phyloP scores from a whole-genome alignment of 192 early-diverging fungal genomes.

The Linnemannia elongata region DNA sequence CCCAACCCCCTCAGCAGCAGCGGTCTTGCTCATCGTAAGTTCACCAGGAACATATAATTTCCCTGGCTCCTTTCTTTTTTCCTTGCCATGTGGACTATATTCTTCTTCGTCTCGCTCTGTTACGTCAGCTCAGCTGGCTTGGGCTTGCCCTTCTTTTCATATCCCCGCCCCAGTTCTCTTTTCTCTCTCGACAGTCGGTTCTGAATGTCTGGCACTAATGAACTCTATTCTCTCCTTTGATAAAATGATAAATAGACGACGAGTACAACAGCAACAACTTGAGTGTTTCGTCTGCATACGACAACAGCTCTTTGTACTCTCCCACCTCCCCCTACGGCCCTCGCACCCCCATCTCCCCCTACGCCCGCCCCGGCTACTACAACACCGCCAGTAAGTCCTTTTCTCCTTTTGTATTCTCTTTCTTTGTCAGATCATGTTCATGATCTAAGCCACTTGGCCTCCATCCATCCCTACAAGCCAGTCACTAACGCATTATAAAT shows the following conservation, averaged over 20 bases:
- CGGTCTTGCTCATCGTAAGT: conserved; percentile 32
- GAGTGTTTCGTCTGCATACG: conserved; percentile 9
- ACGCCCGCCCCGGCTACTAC: conserved; percentile 43
- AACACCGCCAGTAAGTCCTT: conserved; percentile 34
- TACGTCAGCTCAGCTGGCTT: conserved; percentile 4
- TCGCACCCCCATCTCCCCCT: conserved; percentile 35
- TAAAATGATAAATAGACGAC: conserved; percentile 23
- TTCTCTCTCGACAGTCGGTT: neutral
- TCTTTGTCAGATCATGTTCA: neutral
- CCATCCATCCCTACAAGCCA: neutral
- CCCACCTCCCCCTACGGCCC: conserved; percentile 39
- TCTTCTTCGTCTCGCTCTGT: neutral
- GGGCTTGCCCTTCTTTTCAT: neutral
- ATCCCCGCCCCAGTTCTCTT: neutral
- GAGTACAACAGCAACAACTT: conserved; percentile 27
- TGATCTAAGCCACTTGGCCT: neutral
- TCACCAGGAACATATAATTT: conserved; percentile 25
- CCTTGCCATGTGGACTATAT: neutral
- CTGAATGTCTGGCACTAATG: conserved; percentile 32
- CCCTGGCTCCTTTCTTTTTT: conserved; percentile 8
- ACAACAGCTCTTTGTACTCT: conserved; percentile 34
- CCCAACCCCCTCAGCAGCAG: conserved; percentile 8
- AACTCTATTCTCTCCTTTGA: conserved; percentile 15
- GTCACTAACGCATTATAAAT: conserved; percentile 6
- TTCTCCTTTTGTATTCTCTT: neutral